Percentiles rank a stretch among this genome's conserved stretches.
Evolutionary conservation across 176 grass and related monocot species (phyloP).

Genomic region (Avena eriantha): DNA sequence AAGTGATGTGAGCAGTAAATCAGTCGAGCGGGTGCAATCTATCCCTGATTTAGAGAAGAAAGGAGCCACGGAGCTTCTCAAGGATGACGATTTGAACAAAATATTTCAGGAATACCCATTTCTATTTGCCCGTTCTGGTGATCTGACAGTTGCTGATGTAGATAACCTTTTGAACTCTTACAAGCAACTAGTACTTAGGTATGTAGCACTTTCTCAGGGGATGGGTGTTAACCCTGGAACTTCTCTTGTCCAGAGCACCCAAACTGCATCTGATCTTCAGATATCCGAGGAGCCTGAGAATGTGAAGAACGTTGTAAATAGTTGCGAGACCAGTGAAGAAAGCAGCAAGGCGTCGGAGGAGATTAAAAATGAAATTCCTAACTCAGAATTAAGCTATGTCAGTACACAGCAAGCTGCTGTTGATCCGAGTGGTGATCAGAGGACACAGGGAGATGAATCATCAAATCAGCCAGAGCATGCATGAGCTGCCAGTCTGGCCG

Average conservation of each 20-base stretch:
- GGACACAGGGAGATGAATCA: constrained; percentile 29
- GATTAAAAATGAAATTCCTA: constrained; percentile 30
- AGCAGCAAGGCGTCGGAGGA: constrained; percentile 39
- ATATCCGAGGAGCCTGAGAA: constrained; percentile 47
- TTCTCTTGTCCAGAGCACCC: constrained; percentile 22
- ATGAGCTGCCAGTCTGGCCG: not conserved
- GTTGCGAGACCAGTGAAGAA: constrained; percentile 34
- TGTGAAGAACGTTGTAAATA: constrained; percentile 33
- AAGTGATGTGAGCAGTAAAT: constrained; percentile 52
- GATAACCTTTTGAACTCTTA: constrained; percentile 88
- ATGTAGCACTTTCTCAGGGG: constrained; percentile 80
- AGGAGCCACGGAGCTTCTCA: constrained; percentile 76
- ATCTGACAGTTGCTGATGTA: constrained; percentile 91
- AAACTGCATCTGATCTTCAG: constrained; percentile 43
- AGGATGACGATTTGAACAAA: constrained; percentile 73
- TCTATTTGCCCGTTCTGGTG: constrained; percentile 80
- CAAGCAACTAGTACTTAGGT: constrained; percentile 79
- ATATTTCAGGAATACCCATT: constrained; percentile 80
- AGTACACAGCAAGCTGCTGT: constrained; percentile 14
- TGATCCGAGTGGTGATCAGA: constrained; percentile 43
- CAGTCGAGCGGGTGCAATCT: constrained; percentile 42
- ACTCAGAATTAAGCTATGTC: constrained; percentile 44
- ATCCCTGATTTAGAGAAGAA: constrained; percentile 79
- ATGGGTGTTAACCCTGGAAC: constrained; percentile 54
- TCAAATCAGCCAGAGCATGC: constrained; percentile 31